Percentiles rank a stretch among this genome's conserved stretches.
Conservation (phyloP, 2,329 filamentous ascomycete species). For the Claviceps digitariae region DNA sequence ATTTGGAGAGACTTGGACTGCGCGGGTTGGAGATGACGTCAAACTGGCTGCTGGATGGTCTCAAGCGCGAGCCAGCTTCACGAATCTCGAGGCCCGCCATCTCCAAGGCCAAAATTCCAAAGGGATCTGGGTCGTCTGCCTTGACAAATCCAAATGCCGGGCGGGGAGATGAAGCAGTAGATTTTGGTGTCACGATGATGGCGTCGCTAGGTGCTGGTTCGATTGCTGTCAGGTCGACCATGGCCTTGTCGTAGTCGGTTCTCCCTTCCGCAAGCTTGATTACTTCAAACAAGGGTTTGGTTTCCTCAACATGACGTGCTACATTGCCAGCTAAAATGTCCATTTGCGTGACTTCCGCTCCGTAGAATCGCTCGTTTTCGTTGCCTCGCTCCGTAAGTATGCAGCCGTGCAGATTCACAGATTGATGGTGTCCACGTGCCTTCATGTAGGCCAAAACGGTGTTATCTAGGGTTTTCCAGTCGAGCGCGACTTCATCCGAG, state of each 20-base stretch:
- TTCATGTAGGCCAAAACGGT: constrained; percentile 47
- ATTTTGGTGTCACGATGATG: constrained; percentile 33
- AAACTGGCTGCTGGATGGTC: constrained; percentile 68
- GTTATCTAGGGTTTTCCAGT: constrained; percentile 38
- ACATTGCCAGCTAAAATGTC: constrained; percentile 46
- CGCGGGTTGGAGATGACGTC: constrained; percentile 66
- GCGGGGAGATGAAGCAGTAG: constrained; percentile 22
- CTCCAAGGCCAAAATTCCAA: constrained; percentile 80
- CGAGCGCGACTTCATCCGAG: constrained; percentile 35
- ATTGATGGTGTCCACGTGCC: constrained; percentile 40
- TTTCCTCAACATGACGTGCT: constrained; percentile 38
- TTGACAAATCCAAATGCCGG: constrained; percentile 65
- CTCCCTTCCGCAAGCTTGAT: constrained; percentile 82
- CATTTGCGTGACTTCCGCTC: constrained; percentile 34
- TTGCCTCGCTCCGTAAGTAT: constrained; percentile 42
- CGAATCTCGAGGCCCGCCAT: constrained; percentile 79
- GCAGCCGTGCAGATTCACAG: constrained; percentile 41
- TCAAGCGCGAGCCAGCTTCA: constrained; percentile 61
- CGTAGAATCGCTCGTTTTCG: constrained; percentile 48
- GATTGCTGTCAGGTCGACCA: constrained; percentile 50
- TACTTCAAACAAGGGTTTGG: constrained; percentile 58
- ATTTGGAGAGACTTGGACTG: constrained; percentile 53
- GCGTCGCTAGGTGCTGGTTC: constrained; percentile 67
- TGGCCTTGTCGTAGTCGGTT: constrained; percentile 52
- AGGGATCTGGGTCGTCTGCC: constrained; percentile 76